phyloP scores from a whole-genome alignment of 129 eudicot genomes.

The Flaveria robusta region DNA sequence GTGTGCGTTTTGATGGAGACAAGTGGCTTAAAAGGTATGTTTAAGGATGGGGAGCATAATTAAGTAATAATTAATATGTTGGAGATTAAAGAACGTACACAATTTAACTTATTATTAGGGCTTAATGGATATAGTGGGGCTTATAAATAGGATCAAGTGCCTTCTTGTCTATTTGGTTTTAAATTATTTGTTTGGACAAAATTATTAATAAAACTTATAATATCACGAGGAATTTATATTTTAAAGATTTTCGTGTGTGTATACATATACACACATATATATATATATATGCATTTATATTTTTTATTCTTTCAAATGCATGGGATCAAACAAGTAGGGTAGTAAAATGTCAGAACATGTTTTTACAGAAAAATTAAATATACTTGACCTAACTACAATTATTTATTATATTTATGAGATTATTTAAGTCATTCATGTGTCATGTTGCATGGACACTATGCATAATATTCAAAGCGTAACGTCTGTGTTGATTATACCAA shows the following conservation, averaged over 20 bases:
- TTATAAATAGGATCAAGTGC: conserved; percentile 29
- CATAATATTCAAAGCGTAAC: conserved; percentile 27
- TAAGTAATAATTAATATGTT: conserved; percentile 22
- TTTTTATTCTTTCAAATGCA: background rate
- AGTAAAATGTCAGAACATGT: conserved; percentile 39
- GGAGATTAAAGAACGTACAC: conserved; percentile 27
- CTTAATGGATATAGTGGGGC: conserved; percentile 38
- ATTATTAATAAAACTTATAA: background rate
- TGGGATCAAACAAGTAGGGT: conserved; percentile 36
- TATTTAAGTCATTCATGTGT: conserved; percentile 40
- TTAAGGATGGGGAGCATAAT: conserved; percentile 38
- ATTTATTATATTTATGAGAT: conserved; percentile 34
- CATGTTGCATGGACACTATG: conserved; percentile 28
- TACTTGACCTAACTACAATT: conserved; percentile 29
- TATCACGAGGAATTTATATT: too few species aligned
- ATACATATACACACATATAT: too few species aligned
- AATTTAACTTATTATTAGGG: conserved; percentile 12
- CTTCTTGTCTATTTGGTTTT: conserved; percentile 25
- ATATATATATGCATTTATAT: too few species aligned
- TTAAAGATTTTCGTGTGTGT: too few species aligned
- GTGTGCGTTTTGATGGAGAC: conserved; percentile 4
- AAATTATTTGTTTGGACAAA: conserved; percentile 7
- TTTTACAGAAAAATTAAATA: conserved; percentile 14
- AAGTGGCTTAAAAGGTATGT: conserved; percentile 33
- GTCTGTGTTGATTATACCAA: conserved; percentile 21